Conservation (phyloP, 2,329 filamentous ascomycete genomes). For the Colletotrichum brevisporum region DNA sequence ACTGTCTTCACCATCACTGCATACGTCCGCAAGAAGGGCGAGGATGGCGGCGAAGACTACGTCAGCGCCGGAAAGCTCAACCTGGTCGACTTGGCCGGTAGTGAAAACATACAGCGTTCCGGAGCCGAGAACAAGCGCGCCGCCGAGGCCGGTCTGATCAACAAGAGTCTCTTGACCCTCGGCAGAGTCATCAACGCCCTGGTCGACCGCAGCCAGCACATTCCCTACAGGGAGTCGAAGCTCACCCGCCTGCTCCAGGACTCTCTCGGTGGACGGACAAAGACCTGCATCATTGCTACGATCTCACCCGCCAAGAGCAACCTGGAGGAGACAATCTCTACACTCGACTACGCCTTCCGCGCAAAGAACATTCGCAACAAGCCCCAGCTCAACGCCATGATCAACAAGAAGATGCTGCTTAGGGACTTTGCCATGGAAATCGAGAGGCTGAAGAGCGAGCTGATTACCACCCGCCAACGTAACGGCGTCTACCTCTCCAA, state of each 20-base stretch:
- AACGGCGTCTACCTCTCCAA: conserved; percentile 96
- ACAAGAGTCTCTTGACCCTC: conserved; percentile 95
- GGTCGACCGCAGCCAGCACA: conserved; percentile 90
- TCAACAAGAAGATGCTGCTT: conserved; percentile 93
- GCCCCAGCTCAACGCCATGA: conserved; percentile 91
- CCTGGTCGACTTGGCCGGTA: conserved; percentile 94
- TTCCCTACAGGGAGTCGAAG: conserved; percentile 94
- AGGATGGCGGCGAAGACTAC: conserved; percentile 91
- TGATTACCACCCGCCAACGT: conserved; percentile 91
- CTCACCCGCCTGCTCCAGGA: conserved; percentile 81
- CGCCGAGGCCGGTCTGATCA: conserved; percentile 95
- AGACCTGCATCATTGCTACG: conserved; percentile 98
- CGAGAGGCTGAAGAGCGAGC: conserved; percentile 92
- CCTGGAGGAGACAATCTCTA: conserved; percentile 97
- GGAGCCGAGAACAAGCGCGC: conserved; percentile 98
- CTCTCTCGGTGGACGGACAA: conserved; percentile 93
- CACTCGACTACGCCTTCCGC: conserved; percentile 95
- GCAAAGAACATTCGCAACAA: conserved; percentile 99
- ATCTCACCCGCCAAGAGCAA: conserved; percentile 96
- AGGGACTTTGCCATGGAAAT: conserved; percentile 93
- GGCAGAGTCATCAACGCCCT: conserved; percentile 98
- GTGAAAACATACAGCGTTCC: conserved; percentile 97
- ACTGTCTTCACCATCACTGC: conserved; percentile 98
- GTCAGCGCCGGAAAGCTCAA: conserved; percentile 95
- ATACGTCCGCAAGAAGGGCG: conserved; percentile 84